These are phyloP conservation scores for Erodium moschatum DNA, from an alignment of 441 rosid genomes.

Conservation along the genomic window DNA sequence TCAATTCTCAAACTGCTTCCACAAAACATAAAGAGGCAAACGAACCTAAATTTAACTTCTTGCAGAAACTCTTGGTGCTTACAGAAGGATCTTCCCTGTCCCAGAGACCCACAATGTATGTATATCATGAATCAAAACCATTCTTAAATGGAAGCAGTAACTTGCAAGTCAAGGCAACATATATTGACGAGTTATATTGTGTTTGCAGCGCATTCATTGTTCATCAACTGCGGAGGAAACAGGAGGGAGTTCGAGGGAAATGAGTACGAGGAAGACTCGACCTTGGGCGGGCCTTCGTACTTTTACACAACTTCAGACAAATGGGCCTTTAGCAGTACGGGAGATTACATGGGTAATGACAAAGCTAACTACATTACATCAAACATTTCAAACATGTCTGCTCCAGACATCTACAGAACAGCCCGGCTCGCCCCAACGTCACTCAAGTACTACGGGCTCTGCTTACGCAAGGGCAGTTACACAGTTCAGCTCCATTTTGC, in stretches of 20 bases:
- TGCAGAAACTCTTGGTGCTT: constrained; percentile 62
- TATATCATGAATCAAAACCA: background rate
- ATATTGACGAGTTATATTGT: background rate
- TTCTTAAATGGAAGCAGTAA: too few relatives aligned
- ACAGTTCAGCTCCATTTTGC: constrained; percentile 77
- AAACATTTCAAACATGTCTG: constrained; percentile 27
- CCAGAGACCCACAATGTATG: constrained; percentile 37
- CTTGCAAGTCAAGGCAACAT: too few relatives aligned
- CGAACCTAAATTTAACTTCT: constrained; percentile 6
- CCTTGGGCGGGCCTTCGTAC: constrained; percentile 25
- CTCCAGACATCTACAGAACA: constrained; percentile 34
- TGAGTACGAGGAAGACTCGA: constrained; percentile 42
- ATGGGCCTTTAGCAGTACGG: constrained; percentile 76
- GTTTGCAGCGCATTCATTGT: constrained; percentile 51
- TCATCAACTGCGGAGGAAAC: constrained; percentile 71
- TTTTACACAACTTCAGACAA: constrained; percentile 26
- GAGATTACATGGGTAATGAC: constrained; percentile 36
- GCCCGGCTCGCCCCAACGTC: constrained; percentile 71
- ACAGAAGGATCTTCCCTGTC: constrained; percentile 51
- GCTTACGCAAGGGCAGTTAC: constrained; percentile 49
- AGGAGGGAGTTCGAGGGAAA: constrained; percentile 16
- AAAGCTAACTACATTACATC: constrained; percentile 28
- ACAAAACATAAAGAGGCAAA: background rate
- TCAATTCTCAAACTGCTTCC: background rate
- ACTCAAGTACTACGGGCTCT: constrained; percentile 67